A percentile compares a stretch with the other conserved stretches of the same genome.
phyloP scores from a whole-genome alignment of 2,329 filamentous ascomycete species.

The Colletotrichum cereale region DNA sequence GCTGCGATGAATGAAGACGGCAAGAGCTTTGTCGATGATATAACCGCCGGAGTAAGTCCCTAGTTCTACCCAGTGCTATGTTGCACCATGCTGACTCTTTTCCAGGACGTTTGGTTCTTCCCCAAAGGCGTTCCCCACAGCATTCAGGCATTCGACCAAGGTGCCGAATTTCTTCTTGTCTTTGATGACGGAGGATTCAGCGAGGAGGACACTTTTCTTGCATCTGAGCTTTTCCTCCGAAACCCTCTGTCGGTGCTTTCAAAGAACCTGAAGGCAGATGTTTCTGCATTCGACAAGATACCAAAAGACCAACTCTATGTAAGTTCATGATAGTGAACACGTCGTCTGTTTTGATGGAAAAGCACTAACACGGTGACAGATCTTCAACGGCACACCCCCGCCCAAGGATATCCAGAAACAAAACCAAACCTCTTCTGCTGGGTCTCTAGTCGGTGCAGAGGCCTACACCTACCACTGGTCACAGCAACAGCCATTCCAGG shows the following conservation, averaged over 20 bases:
- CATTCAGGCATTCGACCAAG: conserved; percentile 67
- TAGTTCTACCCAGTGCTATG: background rate
- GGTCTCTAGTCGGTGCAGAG: conserved; percentile 52
- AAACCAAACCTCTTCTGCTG: conserved; percentile 60
- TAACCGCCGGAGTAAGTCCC: conserved; percentile 49
- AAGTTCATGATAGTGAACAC: background rate
- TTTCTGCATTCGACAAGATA: conserved; percentile 61
- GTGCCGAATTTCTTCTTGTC: conserved; percentile 70
- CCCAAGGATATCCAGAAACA: conserved; percentile 60
- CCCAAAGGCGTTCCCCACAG: conserved; percentile 63
- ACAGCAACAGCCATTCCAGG: conserved; percentile 61
- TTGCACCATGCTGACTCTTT: background rate
- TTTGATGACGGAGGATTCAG: conserved; percentile 71
- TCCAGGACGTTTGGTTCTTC: conserved; percentile 68
- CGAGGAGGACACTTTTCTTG: conserved; percentile 71
- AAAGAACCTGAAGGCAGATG: conserved; percentile 65
- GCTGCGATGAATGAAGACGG: conserved; percentile 66
- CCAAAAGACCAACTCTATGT: conserved; percentile 60
- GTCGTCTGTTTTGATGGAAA: fast-evolving
- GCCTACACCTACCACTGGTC: conserved; percentile 66
- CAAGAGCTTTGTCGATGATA: conserved; percentile 59
- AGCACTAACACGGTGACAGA: conserved; percentile 42
- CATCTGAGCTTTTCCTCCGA: conserved; percentile 64
- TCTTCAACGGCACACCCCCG: conserved; percentile 64
- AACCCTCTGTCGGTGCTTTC: conserved; percentile 66